Evolutionary conservation across 75 land plant genomes (phyloP), one percentile per base, ranked within the genome.

Genomic region (Larix kaempferi): DNA sequence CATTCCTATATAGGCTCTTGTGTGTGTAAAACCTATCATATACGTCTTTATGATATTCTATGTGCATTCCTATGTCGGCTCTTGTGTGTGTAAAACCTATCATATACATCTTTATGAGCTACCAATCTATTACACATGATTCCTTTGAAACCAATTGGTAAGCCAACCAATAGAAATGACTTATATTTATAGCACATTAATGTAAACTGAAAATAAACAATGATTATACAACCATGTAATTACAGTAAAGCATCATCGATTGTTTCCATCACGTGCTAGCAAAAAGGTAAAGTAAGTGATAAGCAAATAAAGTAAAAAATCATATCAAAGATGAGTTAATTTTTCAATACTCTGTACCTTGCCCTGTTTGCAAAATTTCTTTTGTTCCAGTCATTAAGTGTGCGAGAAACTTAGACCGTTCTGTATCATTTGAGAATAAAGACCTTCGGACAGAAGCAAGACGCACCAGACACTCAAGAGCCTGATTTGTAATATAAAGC

Each of bases 371-470:
- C 17, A 95, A 82, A 56, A 95, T 95, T 63, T 93, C 98, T 74
- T 92, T 89, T 26, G 98, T 95, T 65, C 98, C 98, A 59, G 88
- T 79, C 91, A 95, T 89, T 49, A 95, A 71, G 84, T 94, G 96
- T 60, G 92, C 88, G 67, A 95, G 81, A 84, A 91, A 95, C 82
- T 91, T 88, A 8, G 86, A 82, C 35, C 98, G 87, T 35, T 89
- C 87, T n/a, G 92, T 65, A 62, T 95, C 98, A 82, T 93, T 88
- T 22, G 98, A 78, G 78, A 95, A 95, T 60, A 95, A 76, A 78
- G 98, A 89, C 25, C 98, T 88, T 22, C 98, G 82, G 22, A 95
- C 91, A 65, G 98, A 95, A 72, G 98, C 98, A 74, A 95, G 82
- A 35, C 96, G 78, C 52, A 95, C 96, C 76, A 95, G 84, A 84